Evolutionary conservation across 1,284 basidiomycete genomes (phyloP), one percentile per base, ranked within the genome.

Genomic region (Dichomitus squalens): DNA sequence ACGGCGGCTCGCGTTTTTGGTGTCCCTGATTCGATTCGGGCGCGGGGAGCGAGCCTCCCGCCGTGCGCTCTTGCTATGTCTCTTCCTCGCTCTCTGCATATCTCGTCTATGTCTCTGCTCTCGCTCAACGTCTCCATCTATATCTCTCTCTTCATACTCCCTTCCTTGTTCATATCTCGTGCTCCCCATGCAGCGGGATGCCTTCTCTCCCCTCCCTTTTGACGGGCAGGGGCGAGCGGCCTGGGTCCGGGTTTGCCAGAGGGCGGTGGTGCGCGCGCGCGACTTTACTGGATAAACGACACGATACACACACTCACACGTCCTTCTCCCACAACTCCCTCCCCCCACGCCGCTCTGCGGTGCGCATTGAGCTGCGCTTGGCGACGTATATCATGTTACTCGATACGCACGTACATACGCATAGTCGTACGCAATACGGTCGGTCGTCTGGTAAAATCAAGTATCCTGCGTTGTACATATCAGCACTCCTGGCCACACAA

Each of bases 41-140:
- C 55, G 57, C 49, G 52, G 57, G 60, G 60, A 59, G 60, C 60
- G 60, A 62, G 57, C 52, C 60, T 62, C 57, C 55, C 53, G 47
- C n/a, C 52, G 53, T 54, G 49, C 57, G 43, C 12, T 29, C 12
- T 53, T 43, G n/a, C 23, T 18, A 8, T 40, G 25, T 48, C 47
- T 29, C 12, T 34, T 25, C 47, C 34, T 33, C 23, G n/a, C 16
- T 49, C 34, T 38, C 39, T 47, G 31, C 41, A 11, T 23, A 14
- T 44, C 23, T 46, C 41, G 18, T 16, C 49, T 49, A n/a, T 35
- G 40, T 35, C 49, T 52, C 27, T 33, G 52, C 16, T 49, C 41
- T 35, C 11, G 27, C 38, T 52, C 29, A 21, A 38, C 12, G 20
- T 11, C 29, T 20, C 25, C 23, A 36, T 55, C 44, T 31, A 25